Evolutionary conservation across 768 basidiomycete genomes (phyloP).

Genomic region (Leccinum longicurvipes): DNA sequence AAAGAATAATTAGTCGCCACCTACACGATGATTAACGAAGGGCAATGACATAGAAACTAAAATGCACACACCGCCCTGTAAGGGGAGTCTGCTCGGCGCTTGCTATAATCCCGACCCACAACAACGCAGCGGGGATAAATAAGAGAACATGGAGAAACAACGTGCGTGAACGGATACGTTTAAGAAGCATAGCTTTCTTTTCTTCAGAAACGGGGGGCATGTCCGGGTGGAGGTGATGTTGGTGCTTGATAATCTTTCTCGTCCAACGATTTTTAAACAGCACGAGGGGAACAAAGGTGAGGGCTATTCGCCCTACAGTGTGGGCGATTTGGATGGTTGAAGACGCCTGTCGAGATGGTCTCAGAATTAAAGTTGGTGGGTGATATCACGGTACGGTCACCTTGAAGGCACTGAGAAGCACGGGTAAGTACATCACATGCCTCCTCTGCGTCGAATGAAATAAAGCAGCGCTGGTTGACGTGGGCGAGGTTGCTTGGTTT

Average conservation of each 20-base stretch:
- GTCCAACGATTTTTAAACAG: constrained; percentile 56
- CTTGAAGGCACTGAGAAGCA: constrained; percentile 67
- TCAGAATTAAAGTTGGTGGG: background rate
- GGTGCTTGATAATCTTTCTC: constrained; percentile 47
- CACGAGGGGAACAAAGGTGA: constrained; percentile 73
- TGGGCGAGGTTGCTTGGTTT: constrained; percentile 3
- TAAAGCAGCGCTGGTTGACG: constrained; percentile 8
- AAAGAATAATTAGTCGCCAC: constrained; percentile 84
- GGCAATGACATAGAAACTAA: background rate
- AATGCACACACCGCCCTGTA: constrained; percentile 68
- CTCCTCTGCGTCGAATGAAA: constrained; percentile 42
- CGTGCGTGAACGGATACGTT: constrained; percentile 48
- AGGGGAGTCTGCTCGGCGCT: constrained; percentile 76
- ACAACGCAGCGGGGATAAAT: constrained; percentile 55
- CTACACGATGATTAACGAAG: constrained; percentile 36
- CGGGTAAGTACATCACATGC: constrained; percentile 39
- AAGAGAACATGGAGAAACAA: constrained; percentile 52
- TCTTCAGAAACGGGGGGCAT: constrained; percentile 47
- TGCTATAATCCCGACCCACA: constrained; percentile 68
- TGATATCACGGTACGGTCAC: constrained; percentile 25
- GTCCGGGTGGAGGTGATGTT: constrained; percentile 34
- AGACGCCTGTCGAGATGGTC: constrained; percentile 51
- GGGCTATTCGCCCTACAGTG: constrained; percentile 64
- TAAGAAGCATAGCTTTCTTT: constrained; percentile 46
- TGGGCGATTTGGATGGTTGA: constrained; percentile 68